phyloP scores from a whole-genome alignment of 257 asterid genomes.

The Paulownia fortunei region DNA sequence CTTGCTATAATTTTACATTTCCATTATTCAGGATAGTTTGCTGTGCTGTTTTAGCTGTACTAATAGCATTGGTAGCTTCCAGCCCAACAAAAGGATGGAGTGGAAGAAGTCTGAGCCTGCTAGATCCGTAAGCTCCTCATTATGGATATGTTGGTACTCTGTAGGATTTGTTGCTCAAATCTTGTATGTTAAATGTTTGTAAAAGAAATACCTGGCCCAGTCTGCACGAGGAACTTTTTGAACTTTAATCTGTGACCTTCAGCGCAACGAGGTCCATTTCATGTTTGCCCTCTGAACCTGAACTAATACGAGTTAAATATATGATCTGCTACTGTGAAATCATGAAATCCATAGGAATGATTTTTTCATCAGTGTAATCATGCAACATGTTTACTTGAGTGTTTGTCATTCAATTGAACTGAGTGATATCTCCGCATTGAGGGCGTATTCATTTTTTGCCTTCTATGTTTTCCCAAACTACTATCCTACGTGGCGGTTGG shows the following conservation, averaged over 20 bases:
- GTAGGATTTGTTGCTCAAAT: constrained; percentile 13
- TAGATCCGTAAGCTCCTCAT: constrained; percentile 82
- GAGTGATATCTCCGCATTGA: constrained; percentile 13
- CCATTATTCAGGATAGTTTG: constrained; percentile 73
- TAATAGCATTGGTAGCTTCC: constrained; percentile 93
- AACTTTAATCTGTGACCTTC: constrained; percentile 10
- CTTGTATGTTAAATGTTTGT: constrained; percentile 12
- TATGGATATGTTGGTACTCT: background rate
- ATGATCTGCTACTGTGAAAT: background rate
- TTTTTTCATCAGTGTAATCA: background rate
- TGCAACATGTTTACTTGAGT: background rate
- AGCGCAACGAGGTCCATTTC: background rate
- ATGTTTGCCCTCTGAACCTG: background rate
- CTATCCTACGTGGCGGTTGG: no score
- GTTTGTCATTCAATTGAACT: background rate
- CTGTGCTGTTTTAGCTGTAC: constrained; percentile 71
- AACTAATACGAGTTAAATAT: constrained; percentile 5
- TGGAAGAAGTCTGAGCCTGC: constrained; percentile 97
- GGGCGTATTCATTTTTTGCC: background rate
- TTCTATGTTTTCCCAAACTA: no score
- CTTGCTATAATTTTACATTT: no score
- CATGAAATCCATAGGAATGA: background rate
- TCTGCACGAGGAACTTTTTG: background rate
- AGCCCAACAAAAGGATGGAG: constrained; percentile 99
- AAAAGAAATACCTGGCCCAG: background rate